Evolutionary conservation across 2,329 filamentous ascomycete genomes (phyloP).

Genomic region (Apiospora marii): DNA sequence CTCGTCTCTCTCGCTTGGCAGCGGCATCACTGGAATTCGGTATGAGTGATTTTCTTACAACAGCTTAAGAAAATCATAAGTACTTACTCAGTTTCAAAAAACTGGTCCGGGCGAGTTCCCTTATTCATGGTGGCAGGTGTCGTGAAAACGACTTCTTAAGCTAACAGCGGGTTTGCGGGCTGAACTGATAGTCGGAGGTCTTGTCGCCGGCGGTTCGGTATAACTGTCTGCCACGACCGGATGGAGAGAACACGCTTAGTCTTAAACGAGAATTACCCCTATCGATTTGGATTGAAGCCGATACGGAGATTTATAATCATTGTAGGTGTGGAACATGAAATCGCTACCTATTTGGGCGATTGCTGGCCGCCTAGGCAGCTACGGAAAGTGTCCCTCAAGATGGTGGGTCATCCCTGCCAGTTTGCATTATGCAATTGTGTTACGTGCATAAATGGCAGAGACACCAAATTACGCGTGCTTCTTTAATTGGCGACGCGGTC

Average conservation of each 20-base stretch:
- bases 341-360: background rate
- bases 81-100: conserved; percentile 89
- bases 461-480: conserved; percentile 25
- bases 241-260: background rate
- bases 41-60: conserved; percentile 45
- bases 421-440: conserved; percentile 15
- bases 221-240: background rate
- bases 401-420: conserved; percentile 24
- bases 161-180: background rate
- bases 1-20: conserved; percentile 64
- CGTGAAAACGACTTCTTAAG: background rate
- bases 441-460: background rate
- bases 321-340: background rate
- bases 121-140: conserved; percentile 54
- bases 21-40: conserved; percentile 56
- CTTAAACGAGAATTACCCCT: background rate
- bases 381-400: background rate
- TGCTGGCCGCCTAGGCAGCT: background rate
- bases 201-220: background rate
- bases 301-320: background rate
- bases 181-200: background rate
- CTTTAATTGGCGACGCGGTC: conserved; percentile 51
- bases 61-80: background rate
- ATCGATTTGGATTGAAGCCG: background rate
- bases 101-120: conserved; percentile 78